Conservation (phyloP, 192 early-diverging fungal genomes). For the Coemansia sp. region DNA sequence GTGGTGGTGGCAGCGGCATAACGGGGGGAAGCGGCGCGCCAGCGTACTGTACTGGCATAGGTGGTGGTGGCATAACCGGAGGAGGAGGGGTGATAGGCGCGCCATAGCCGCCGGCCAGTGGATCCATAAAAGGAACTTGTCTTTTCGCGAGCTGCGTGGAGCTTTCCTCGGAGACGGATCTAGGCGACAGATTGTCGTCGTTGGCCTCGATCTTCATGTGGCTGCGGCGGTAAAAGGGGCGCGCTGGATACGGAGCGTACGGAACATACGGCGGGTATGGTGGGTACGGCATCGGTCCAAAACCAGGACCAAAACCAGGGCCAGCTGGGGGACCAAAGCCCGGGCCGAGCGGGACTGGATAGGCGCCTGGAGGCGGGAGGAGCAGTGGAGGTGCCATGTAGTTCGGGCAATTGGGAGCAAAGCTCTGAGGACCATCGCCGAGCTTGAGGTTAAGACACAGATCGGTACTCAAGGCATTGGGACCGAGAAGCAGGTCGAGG, state of each 20-base stretch:
- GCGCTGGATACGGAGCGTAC: constrained; percentile 14
- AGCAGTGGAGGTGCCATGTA: constrained; percentile 43
- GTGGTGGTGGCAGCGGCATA: constrained; percentile 13
- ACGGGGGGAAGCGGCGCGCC: constrained; percentile 11
- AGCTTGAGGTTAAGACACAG: constrained; percentile 54
- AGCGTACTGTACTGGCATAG: constrained; percentile 19
- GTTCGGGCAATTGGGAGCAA: constrained; percentile 46
- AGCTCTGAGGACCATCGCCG: constrained; percentile 52
- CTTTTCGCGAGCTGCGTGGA: constrained; percentile 3
- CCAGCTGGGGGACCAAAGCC: constrained; percentile 6
- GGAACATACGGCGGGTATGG: constrained; percentile 6
- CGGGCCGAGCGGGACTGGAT: constrained; percentile 22
- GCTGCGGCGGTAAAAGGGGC: constrained; percentile 26
- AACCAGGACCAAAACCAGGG: constrained; percentile 1
- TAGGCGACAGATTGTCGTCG: constrained; percentile 16
- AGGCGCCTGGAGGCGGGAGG: constrained; percentile 40
- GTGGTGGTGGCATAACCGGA: constrained; percentile 8
- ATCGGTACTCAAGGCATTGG: constrained; percentile 48
- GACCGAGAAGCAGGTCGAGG: constrained; percentile 49
- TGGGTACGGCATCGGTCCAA: constrained; percentile 19
- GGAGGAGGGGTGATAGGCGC: constrained; percentile 4
- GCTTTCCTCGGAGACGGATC: constrained; percentile 21
- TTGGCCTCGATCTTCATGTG: background rate
- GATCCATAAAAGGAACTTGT: constrained; percentile 4
- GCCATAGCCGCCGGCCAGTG: constrained; percentile 6